Conservation (phyloP, 1,284 basidiomycete genomes). For the Pseudozyma tsukubaensis region DNA sequence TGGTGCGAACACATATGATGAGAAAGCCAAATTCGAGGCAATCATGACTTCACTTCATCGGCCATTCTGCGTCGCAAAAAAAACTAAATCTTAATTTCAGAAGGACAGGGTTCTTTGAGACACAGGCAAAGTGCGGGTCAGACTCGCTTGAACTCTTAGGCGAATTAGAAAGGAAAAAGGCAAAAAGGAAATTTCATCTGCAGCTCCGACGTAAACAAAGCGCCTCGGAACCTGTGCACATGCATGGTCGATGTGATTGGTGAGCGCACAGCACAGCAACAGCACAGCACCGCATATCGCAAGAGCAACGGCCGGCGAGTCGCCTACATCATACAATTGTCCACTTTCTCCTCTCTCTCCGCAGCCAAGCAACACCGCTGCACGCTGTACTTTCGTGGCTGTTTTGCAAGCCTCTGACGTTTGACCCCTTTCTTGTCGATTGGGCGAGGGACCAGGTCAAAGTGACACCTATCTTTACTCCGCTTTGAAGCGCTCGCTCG, state of each 20-base stretch:
- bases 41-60: conserved; percentile 8
- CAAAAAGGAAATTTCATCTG: not conserved
- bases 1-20: not conserved
- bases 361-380: too few species aligned
- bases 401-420: too few species aligned
- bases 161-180: not conserved
- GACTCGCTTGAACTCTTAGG: too few species aligned
- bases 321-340: conserved; percentile 16
- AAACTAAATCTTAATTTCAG: not conserved
- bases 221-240: conserved; percentile 14
- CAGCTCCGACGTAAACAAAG: conserved; percentile 7
- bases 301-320: conserved; percentile 7
- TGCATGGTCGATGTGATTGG: conserved; percentile 3
- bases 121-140: too few species aligned
- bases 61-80: conserved; percentile 6
- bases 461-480: too few species aligned
- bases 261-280: not conserved
- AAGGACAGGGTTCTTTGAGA: not conserved
- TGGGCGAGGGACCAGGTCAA: too few species aligned
- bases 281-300: too few species aligned
- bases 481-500: too few species aligned
- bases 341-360: too few species aligned
- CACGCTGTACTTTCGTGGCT: too few species aligned
- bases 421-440: too few species aligned
- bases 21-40: not conserved